Base-by-base conservation (phyloP, 75 land plant genomes). In the Adiantum capillusveneris region DNA sequence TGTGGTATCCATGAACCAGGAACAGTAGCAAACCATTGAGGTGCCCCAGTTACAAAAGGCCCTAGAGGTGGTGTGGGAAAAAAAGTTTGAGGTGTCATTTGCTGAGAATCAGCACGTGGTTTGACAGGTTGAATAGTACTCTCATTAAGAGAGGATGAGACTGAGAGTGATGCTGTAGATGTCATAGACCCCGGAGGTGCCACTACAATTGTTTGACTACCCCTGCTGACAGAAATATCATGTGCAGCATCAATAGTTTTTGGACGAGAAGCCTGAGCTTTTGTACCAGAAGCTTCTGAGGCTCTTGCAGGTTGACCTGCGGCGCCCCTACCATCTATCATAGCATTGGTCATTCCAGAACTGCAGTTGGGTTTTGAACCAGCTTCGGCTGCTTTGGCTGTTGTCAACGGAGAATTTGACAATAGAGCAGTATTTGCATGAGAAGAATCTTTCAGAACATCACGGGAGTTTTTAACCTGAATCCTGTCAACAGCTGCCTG, bases 11-110 rank as follows among this genome's bases (percentile, higher is more conserved):
- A 76, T 13, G 85, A 57, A 13, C 49, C 69, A 61, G 71, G 72
- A 53, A 53, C 58, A 31, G 65, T 6, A 29, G 66, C 82, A 31
- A 81, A 58, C 84, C 90, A 80, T 50, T 80, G 57, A 24, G 77
- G 19, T 24, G 53, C 31, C 44, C 56, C 70, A 24, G 72, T 72
- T 25, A 37, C 49, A 46, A 64, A 62, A 18, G 65, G 78, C 46
- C 72, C 68, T 31, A 60, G 21, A 20, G 79, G 75, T 29, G 82
- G 69, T n/a, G 78, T 56, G 34, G 65, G 79, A 64, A 66, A 79
- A 31, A 75, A 58, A 59, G 70, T 70, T 65, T 75, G 49, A 21
- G 81, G 53, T 68, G 72, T 50, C 21, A 61, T 50, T 29, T 43
- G 74, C 46, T 71, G 71, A 64, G 60, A 53, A 58, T 75, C 81